Evolutionary conservation across 2,329 filamentous ascomycete genomes (phyloP).

Genomic region (Pyrenochaeta sp.): DNA sequence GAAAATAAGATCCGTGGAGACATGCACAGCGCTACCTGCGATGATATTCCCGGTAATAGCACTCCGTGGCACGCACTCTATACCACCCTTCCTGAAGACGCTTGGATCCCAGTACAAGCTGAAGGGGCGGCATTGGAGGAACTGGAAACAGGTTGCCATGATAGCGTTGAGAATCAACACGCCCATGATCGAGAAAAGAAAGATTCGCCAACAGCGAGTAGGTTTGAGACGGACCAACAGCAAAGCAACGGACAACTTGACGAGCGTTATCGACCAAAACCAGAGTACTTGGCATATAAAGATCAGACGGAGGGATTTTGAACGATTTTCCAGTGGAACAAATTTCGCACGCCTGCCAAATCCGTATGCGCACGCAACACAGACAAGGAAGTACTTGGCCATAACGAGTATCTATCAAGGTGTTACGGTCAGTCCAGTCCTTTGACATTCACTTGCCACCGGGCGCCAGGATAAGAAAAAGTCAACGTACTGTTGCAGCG

Average conservation of each 20-base stretch:
- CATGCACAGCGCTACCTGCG: conserved; percentile 24
- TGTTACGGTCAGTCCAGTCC: background rate
- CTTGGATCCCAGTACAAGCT: conserved; percentile 35
- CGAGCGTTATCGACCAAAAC: conserved; percentile 36
- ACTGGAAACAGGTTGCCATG: conserved; percentile 32
- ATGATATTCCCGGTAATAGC: conserved; percentile 37
- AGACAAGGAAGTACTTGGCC: conserved; percentile 26
- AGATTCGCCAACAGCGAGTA: conserved; percentile 26
- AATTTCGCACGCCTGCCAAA: conserved; percentile 32
- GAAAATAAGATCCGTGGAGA: conserved; percentile 29
- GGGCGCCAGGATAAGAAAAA: background rate
- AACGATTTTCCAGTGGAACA: conserved; percentile 22
- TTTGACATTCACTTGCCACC: background rate
- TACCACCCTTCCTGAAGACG: conserved; percentile 9
- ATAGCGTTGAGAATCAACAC: conserved; percentile 23
- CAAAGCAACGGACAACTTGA: conserved; percentile 33
- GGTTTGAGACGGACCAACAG: conserved; percentile 34
- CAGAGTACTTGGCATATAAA: conserved; percentile 37
- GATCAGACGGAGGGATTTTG: conserved; percentile 25
- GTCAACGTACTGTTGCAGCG: conserved; percentile 23
- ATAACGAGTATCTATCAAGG: conserved; percentile 24
- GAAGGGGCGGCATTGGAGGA: conserved; percentile 38
- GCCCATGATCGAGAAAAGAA: conserved; percentile 26
- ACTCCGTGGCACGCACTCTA: conserved; percentile 18
- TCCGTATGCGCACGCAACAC: conserved; percentile 26